phyloP scores from a whole-genome alignment of 176 grass and related monocot genomes.

The Oryza coarctata region DNA sequence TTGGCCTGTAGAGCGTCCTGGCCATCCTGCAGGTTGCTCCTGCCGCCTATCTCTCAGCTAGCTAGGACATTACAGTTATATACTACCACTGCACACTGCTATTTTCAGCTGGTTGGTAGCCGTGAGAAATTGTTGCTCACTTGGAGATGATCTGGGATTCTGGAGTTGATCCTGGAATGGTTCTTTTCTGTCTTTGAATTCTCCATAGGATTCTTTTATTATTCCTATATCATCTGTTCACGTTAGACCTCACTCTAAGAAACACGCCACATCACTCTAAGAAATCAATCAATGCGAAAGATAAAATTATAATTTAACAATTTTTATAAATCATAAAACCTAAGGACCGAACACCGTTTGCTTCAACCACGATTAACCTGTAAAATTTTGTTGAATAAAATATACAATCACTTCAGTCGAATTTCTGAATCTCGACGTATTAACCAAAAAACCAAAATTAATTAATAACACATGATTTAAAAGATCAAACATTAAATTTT shows the following conservation, averaged over 20 bases:
- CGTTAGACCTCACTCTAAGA: neutral
- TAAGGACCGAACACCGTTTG: too few species aligned
- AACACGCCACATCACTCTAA: too few species aligned
- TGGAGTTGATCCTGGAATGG: conserved; percentile 15
- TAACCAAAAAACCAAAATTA: too few species aligned
- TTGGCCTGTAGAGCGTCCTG: neutral
- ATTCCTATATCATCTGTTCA: neutral
- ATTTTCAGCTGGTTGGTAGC: neutral
- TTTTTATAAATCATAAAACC: too few species aligned
- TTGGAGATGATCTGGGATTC: conserved; percentile 34
- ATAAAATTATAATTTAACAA: too few species aligned
- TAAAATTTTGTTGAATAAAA: too few species aligned
- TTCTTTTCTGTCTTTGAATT: neutral
- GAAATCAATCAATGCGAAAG: too few species aligned
- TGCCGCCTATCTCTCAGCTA: neutral
- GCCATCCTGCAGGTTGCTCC: neutral
- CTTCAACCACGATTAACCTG: too few species aligned
- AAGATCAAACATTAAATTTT: too few species aligned
- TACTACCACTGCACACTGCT: neutral
- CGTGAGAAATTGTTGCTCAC: neutral
- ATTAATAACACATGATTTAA: too few species aligned
- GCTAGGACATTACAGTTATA: neutral
- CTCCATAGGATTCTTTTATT: neutral
- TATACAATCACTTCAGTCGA: too few species aligned
- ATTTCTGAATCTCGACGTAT: too few species aligned